Evolutionary conservation across 208 protist genomes (phyloP), one percentile per base, ranked within the genome.

Genomic region (Acanthamoeba royreba): DNA sequence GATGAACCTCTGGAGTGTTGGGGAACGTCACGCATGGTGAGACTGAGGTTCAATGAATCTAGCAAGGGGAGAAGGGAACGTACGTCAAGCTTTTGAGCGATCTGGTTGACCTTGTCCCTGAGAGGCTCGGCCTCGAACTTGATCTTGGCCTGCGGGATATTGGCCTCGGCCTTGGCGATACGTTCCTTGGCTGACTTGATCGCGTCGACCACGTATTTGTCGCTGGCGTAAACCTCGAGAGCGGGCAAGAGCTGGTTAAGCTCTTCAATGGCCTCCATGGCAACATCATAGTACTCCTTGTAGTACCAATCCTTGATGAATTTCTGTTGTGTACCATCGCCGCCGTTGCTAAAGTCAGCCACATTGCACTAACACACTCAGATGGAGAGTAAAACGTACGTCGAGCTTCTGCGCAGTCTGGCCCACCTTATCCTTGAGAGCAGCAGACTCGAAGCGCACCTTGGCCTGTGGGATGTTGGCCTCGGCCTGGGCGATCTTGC

Each of bases 401-500:
- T 91, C 85, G 58, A 91, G 85, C 11, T n/a, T 69, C 0, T n/a
- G 13, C 35, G 61, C 17, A 13, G 53, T 31, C n/a, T 45, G 4
- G 31, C 13, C 25, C 25, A 91, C 85, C 58, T 91, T 4, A 5
- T 91, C 85, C 43, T 35, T 91, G 53, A 91, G 58, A 7, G 52
- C 22, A 13, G 25, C 85, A 31, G 85, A 40, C 85, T 91, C 85
- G 33, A 91, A 91, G 52, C 72, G 61, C 52, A 91, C 42, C 85
- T 91, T 91, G 85, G 85, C 85, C 85, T 91, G 85, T 0, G 85
- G 85, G 0, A 91, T 47, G 85, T 91, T 91, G 85, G 85, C 85
- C 85, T 91, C 85, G 58, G 85, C 85, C 45, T 58, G 22, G 13
- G 52, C 53, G 58, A 91, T 91, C 85, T 91, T 91, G 11, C 33